Evolutionary conservation across 768 basidiomycete species (phyloP).

Genomic region (Leucocoprinus birnbaumii): DNA sequence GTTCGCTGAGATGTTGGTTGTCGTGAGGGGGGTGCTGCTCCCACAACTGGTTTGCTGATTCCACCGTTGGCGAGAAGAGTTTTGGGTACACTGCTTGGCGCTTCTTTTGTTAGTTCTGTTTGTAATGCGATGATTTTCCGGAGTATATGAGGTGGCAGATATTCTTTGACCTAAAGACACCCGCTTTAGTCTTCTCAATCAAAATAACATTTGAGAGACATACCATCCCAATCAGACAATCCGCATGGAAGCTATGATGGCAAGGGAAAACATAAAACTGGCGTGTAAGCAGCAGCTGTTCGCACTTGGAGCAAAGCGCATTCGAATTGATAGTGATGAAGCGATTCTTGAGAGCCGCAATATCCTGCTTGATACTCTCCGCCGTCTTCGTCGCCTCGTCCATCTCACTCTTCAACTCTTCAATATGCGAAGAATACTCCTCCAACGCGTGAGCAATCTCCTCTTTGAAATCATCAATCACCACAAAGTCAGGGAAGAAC

Average conservation of each 20-base stretch:
- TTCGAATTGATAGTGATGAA: constrained; percentile 89
- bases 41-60: constrained; percentile 26
- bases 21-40: constrained; percentile 28
- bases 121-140: constrained; percentile 87
- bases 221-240: constrained; percentile 93
- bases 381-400: constrained; percentile 91
- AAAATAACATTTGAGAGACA: constrained; percentile 25
- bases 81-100: constrained; percentile 16
- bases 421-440: constrained; percentile 90
- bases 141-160: constrained; percentile 76
- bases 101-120: constrained; percentile 70
- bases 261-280: constrained; percentile 99
- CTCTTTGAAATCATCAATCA: constrained; percentile 99
- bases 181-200: constrained; percentile 11
- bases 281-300: constrained; percentile 69
- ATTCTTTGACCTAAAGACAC: constrained; percentile 80
- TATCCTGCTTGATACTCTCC: constrained; percentile 92
- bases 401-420: constrained; percentile 89
- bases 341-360: constrained; percentile 77
- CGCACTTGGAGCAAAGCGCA: constrained; percentile 85
- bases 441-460: constrained; percentile 97
- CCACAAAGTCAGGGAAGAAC: constrained; percentile 99
- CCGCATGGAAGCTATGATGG: constrained; percentile 96
- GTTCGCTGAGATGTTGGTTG: constrained; percentile 56
- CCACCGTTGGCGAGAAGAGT: constrained; percentile 26